Percentiles rank a stretch among this genome's conserved stretches.
phyloP scores from a whole-genome alignment of 2,329 filamentous ascomycete genomes.

The Graphium sp. region DNA sequence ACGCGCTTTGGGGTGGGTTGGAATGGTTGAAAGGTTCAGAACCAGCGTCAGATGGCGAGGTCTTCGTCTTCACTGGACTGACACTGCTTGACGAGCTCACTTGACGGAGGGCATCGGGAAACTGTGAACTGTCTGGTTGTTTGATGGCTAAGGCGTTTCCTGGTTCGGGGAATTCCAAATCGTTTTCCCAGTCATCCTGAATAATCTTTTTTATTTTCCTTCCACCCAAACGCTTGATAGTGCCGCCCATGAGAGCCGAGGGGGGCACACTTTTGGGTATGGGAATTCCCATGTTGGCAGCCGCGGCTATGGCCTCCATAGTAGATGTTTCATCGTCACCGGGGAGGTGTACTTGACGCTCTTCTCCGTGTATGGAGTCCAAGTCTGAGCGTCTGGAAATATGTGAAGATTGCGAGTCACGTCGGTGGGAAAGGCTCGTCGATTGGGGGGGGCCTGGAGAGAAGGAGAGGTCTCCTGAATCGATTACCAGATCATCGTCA shows the following conservation, averaged over 20 bases:
- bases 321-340: constrained; percentile 76
- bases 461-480: constrained; percentile 47
- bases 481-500: constrained; percentile 58
- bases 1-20: constrained; percentile 12
- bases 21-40: too few species aligned
- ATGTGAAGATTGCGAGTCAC: constrained; percentile 70
- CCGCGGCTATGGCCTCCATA: constrained; percentile 71
- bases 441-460: constrained; percentile 30
- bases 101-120: constrained; percentile 53
- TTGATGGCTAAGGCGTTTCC: constrained; percentile 49
- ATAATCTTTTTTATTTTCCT: constrained; percentile 56
- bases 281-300: constrained; percentile 79
- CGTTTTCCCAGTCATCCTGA: constrained; percentile 69
- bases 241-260: constrained; percentile 79
- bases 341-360: constrained; percentile 72
- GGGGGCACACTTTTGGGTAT: constrained; percentile 74
- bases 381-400: constrained; percentile 70
- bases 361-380: constrained; percentile 59
- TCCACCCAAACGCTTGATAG: constrained; percentile 76
- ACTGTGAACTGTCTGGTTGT: constrained; percentile 37
- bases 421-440: constrained; percentile 30
- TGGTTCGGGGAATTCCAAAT: constrained; percentile 49
- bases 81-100: constrained; percentile 39
- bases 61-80: constrained; percentile 30
- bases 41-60: constrained; percentile 10